Conservation (phyloP, 345 rosid species). For the Eucalyptus brandiana region DNA sequence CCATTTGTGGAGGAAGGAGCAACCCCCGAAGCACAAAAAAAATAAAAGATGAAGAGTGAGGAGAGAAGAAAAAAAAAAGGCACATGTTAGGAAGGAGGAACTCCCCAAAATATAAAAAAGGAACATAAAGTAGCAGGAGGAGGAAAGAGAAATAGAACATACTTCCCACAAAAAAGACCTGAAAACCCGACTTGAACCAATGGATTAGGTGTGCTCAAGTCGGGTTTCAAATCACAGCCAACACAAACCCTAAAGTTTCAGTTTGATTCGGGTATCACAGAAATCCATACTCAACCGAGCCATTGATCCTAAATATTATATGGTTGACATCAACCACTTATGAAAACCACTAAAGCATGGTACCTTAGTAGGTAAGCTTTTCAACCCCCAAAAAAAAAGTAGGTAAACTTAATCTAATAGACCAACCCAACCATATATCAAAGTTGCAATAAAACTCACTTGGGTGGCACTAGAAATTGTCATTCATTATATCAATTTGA, state of each 20-base stretch:
- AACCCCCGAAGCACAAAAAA: too few species aligned
- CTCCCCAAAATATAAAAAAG: too few species aligned
- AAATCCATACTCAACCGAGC: fast-evolving
- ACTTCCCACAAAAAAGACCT: neutral
- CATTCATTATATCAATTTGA: neutral
- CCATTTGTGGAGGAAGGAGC: too few species aligned
- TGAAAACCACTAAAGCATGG: neutral
- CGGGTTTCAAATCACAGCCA: neutral
- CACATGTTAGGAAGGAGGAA: too few species aligned
- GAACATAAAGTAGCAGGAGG: fast-evolving
- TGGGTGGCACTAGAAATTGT: neutral
- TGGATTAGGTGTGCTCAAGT: too few species aligned
- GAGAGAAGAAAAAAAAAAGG: too few species aligned
- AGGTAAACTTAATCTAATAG: neutral
- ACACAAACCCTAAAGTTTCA: neutral
- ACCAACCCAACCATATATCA: neutral
- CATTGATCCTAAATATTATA: neutral
- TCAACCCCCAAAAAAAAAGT: neutral
- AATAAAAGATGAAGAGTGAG: too few species aligned
- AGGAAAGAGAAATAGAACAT: too few species aligned
- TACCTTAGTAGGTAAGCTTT: neutral
- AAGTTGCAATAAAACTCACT: neutral
- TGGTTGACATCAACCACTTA: neutral
- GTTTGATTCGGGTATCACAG: fast-evolving
- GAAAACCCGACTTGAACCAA: neutral